Evolutionary conservation across 371 early-diverging fungal species (phyloP).

Genomic region (Fennellomyces sp.): DNA sequence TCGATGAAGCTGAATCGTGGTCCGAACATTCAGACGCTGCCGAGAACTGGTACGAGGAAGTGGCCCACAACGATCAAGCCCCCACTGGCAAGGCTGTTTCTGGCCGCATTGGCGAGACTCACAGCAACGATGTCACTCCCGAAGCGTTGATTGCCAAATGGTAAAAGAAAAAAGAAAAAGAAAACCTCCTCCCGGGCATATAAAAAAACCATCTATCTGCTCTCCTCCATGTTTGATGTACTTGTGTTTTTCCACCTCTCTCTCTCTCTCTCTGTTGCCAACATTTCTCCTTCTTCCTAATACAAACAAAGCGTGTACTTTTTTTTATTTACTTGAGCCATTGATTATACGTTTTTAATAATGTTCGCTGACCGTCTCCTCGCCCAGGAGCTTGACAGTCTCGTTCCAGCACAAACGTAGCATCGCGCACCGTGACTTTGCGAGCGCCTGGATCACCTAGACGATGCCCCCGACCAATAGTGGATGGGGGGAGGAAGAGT

Average conservation of each 20-base stretch:
- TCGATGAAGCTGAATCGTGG: neutral
- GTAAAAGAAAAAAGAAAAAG: conserved; percentile 2
- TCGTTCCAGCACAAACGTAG: conserved; percentile 72
- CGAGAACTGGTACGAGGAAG: conserved; percentile 4
- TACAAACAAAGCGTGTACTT: conserved; percentile 3
- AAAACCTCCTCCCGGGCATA: neutral
- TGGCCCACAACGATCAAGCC: neutral
- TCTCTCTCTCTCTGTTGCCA: neutral
- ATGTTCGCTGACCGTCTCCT: conserved; percentile 53
- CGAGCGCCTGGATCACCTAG: conserved; percentile 49
- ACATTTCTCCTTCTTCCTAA: neutral
- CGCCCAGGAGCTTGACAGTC: conserved; percentile 60
- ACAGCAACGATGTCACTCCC: neutral
- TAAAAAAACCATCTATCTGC: neutral
- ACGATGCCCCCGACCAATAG: conserved; percentile 34
- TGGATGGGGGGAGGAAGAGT: conserved; percentile 40
- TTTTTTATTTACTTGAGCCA: conserved; percentile 11
- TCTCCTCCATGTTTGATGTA: neutral
- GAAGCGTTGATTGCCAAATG: conserved; percentile 11
- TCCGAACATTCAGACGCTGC: conserved; percentile 13
- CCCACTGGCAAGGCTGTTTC: conserved; percentile 1
- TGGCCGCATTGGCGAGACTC: neutral
- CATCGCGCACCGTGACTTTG: conserved; percentile 72
- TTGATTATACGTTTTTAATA: conserved; percentile 64
- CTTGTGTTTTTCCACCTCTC: neutral